A percentile compares a stretch with the other conserved stretches of the same genome.
Conservation (phyloP, 306 rosid species). For the Malus sylvestris region DNA sequence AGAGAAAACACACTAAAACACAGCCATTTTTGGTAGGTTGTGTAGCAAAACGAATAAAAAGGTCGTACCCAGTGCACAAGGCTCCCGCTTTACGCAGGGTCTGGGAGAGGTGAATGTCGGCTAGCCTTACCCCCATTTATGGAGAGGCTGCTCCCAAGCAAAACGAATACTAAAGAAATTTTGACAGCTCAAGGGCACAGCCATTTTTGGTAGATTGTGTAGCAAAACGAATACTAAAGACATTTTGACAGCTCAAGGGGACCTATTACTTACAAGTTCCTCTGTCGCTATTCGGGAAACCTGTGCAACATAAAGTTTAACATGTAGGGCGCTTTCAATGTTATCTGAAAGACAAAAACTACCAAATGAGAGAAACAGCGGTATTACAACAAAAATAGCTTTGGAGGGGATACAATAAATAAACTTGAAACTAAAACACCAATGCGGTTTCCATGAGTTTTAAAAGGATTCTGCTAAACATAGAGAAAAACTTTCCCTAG, state of each 20-base stretch:
- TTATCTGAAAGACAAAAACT: conserved; percentile 32
- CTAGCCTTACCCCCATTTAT: no score
- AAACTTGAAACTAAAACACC: neutral
- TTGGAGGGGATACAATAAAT: neutral
- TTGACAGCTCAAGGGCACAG: neutral
- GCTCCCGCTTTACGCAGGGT: no score
- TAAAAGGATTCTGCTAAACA: neutral
- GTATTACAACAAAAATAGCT: neutral
- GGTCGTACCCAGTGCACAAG: no score
- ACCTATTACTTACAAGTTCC: conserved; percentile 46
- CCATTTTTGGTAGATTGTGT: neutral
- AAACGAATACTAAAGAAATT: neutral
- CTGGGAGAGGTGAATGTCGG: no score
- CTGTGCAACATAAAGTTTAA: conserved; percentile 70
- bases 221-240: neutral
- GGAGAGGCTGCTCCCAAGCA: no score
- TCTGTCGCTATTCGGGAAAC: conserved; percentile 64
- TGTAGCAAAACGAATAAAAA: neutral
- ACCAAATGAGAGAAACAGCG: neutral
- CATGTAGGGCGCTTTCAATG: conserved; percentile 28
- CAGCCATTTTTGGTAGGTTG: neutral
- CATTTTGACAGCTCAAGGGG: neutral
- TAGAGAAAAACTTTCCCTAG: neutral
- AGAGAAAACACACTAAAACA: no score
- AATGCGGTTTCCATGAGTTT: neutral